These are phyloP conservation scores for Brassica hybrid DNA, from an alignment of 441 rosid species.

Conservation along the genomic window DNA sequence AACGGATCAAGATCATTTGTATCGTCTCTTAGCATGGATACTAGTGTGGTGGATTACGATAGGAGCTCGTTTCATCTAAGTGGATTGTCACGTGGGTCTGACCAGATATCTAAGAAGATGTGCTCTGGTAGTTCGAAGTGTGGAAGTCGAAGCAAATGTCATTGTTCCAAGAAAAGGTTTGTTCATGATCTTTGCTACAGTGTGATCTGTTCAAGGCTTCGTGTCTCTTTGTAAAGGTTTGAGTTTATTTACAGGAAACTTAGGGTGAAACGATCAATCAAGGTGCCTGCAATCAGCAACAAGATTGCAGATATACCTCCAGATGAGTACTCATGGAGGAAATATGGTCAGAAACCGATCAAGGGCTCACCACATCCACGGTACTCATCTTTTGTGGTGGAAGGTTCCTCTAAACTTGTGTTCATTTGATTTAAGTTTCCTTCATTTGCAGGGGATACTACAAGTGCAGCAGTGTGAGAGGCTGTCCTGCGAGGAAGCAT, in stretches of 20 bases:
- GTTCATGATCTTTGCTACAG: not conserved
- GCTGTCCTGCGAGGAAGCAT: slow-evolving; percentile 80
- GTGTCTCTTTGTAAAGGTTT: not conserved
- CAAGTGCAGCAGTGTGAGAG: slow-evolving; percentile 74
- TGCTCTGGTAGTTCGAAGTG: slow-evolving; percentile 67
- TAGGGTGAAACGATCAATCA: slow-evolving; percentile 56
- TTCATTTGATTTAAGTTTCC: not conserved
- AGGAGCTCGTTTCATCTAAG: slow-evolving; percentile 58
- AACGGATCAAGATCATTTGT: slow-evolving; percentile 56
- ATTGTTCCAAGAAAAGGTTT: slow-evolving; percentile 78
- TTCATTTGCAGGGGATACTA: slow-evolving; percentile 64
- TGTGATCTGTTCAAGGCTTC: not conserved
- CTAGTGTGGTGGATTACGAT: slow-evolving; percentile 53
- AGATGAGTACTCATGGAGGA: slow-evolving; percentile 69
- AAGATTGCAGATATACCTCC: slow-evolving; percentile 69
- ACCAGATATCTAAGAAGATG: slow-evolving; percentile 43
- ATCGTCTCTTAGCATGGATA: slow-evolving; percentile 71
- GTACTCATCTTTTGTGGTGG: slow-evolving; percentile 28
- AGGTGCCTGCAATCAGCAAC: slow-evolving; percentile 70
- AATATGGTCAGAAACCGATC: slow-evolving; percentile 67
- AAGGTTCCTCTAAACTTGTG: not conserved
- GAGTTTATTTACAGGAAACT: slow-evolving; percentile 45
- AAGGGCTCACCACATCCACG: slow-evolving; percentile 68
- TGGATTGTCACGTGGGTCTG: slow-evolving; percentile 43
- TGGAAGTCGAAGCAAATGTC: slow-evolving; percentile 60